Base-by-base conservation (phyloP, 441 rosid species). In the Brassica balearica region DNA sequence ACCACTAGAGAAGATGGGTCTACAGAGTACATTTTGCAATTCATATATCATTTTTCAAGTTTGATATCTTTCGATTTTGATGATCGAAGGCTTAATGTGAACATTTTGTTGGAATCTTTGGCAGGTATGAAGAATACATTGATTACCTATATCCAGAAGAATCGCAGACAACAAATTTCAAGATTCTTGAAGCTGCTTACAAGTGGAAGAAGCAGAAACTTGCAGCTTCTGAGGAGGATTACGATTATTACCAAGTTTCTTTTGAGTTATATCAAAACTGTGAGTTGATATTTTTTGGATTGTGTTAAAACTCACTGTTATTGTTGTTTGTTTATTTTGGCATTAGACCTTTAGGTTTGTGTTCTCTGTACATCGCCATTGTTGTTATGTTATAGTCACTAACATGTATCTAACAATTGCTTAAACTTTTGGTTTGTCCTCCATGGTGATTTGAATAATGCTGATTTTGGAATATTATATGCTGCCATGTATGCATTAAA, bases 121-220 rank as follows among this genome's bases (percentile, higher is more conserved):
- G 55, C 91, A 93, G 99, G 84, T 84, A 77, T 1, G 99, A 95
- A 81, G 98, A 91, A 64, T 95, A 80, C 68, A 86, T 89, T 1
- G 99, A 25, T 25, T 25, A 25, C 27, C 27, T 25, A 25, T 25
- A 25, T 25, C 27, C 27, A 25, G 27, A 25, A 95, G 98, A 95
- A 83, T 80, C 90, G 3, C 95, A 91, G 75, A 83, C 97, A 0
- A 87, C 96, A 3, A 89, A 86, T 69, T 85, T 93, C 69, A 93
- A 90, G 86, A 91, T 95, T 32, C 80, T 95, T 58, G 97, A 95
- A 86, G 97, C 95, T 62, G 97, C 98, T 0, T 85, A 84, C 9
- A 85, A 80, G 29, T 95, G 98, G 97, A 95, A 95, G 84, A 95
- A 83, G 80, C 98, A 90, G 75, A 93, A 80, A 84, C 29, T 86